A percentile compares a stretch with the other conserved stretches of the same genome.
Evolutionary conservation across 306 rosid species (phyloP).

Genomic region (Acmispon strigosus): DNA sequence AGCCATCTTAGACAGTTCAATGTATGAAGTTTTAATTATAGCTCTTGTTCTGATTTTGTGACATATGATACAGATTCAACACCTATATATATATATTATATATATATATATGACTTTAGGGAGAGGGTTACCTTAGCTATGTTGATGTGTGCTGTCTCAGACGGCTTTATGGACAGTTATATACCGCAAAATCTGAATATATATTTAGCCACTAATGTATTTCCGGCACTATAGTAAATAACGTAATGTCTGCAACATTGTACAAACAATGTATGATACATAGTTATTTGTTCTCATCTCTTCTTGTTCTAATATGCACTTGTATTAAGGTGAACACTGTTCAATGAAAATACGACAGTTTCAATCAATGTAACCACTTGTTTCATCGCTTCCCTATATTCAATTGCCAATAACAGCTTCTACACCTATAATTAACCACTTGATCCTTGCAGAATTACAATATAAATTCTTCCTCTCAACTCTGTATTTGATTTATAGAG

Average conservation of each 20-base stretch:
- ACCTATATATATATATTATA: background rate
- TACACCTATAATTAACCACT: too few species aligned
- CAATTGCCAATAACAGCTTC: too few species aligned
- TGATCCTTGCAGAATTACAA: too few species aligned
- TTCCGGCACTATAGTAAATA: background rate
- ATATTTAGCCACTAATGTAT: background rate
- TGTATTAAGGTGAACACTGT: too few species aligned
- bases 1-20: background rate
- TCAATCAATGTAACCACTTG: too few species aligned
- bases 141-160: background rate
- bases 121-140: background rate
- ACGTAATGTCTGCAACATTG: background rate
- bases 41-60: background rate
- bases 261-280: too few species aligned
- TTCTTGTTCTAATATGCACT: too few species aligned
- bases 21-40: background rate
- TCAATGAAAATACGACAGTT: too few species aligned
- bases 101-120: background rate
- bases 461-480: too few species aligned
- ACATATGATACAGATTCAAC: background rate
- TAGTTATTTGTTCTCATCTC: too few species aligned
- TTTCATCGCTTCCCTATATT: too few species aligned
- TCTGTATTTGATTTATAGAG: too few species aligned
- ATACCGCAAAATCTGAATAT: background rate
- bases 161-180: constrained; percentile 9